Base-by-base conservation (phyloP, 2,329 filamentous ascomycete genomes). In the Aspergillus caelatus region DNA sequence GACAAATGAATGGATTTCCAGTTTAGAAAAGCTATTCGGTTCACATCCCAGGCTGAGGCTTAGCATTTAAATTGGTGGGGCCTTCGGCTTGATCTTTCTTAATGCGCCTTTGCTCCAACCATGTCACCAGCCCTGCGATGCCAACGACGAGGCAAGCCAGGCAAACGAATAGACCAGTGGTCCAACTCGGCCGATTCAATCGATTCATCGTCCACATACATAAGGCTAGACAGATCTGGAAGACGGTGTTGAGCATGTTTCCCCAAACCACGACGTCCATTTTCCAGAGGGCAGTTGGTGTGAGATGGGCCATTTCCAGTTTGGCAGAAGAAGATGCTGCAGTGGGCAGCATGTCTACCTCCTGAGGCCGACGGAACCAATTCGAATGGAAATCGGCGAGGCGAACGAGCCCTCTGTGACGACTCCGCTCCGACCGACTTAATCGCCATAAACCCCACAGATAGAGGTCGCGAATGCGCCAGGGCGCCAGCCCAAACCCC, bases 391-490 rank as follows among this genome's bases (percentile, higher is more conserved):
- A 41, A 12, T 36, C 53, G 12, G 60, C 54, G 11, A 57, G 39
- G 1, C 54, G 60, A 14, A 23, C 12, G 19, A 61, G 12, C 7
- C 46, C 48, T 28, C 19, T 54, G 10, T 48, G 11, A 36, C 45
- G 58, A 19, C 21, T 55, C 1, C 52, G 32, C 28, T 21, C 43
- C 12, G 87, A 79, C 61, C 83, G 80, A 36, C 72, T 62, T 0
- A 89, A 57, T 28, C 91, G 84, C 78, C 85, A 95, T 71, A 85
- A 83, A 56, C 91, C 77, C 39, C 93, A 82, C 74, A 88, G 93
- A 75, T 89, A 95, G 11, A 93, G 79, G 74, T 96, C 93, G 36
- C 93, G 84, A 69, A 94, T 91, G 36, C 93, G 86, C 93, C 92
- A 96, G 0, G 93, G 93, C 1, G 91, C 89, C 14, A 95, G 83